phyloP scores from a whole-genome alignment of 169 alveolate species.

The Miamiensis avidus region DNA sequence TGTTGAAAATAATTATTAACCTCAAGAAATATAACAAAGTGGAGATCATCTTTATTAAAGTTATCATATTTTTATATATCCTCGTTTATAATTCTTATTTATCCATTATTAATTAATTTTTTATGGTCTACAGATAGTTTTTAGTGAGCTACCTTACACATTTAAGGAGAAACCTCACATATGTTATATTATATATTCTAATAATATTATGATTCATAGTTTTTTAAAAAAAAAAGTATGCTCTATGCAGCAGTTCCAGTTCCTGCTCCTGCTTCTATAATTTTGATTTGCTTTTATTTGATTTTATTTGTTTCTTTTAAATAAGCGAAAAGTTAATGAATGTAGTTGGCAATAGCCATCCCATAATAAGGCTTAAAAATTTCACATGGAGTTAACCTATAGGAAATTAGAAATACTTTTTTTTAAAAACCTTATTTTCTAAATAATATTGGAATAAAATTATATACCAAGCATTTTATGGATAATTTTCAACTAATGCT shows the following conservation, averaged over 20 bases:
- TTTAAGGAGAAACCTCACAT: slow-evolving; percentile 67
- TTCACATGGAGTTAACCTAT: slow-evolving; percentile 71
- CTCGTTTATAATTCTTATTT: slow-evolving; percentile 52
- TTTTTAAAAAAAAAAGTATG: slow-evolving; percentile 62
- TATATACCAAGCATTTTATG: slow-evolving; percentile 64
- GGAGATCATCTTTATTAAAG: slow-evolving; percentile 14
- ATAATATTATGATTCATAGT: slow-evolving; percentile 45
- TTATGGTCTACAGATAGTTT: slow-evolving; percentile 50
- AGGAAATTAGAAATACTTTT: neutral
- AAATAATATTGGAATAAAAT: too few relatives aligned
- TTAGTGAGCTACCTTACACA: slow-evolving; percentile 41
- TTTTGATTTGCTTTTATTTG: neutral
- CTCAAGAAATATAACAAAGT: slow-evolving; percentile 62
- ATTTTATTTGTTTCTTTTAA: neutral
- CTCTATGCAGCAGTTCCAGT: slow-evolving; percentile 73
- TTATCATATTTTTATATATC: slow-evolving; percentile 43
- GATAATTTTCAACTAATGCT: slow-evolving; percentile 64
- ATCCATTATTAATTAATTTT: slow-evolving; percentile 36
- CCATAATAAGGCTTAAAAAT: slow-evolving; percentile 81
- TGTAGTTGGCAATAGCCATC: slow-evolving; percentile 70
- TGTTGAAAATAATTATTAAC: neutral
- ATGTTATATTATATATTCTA: slow-evolving; percentile 55
- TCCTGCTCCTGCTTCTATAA: slow-evolving; percentile 83
- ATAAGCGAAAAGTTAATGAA: slow-evolving; percentile 42
- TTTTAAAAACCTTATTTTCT: neutral